These are phyloP conservation scores for Exophiala sp. DNA, from an alignment of 2,329 filamentous ascomycete species.

Conservation along the genomic window DNA sequence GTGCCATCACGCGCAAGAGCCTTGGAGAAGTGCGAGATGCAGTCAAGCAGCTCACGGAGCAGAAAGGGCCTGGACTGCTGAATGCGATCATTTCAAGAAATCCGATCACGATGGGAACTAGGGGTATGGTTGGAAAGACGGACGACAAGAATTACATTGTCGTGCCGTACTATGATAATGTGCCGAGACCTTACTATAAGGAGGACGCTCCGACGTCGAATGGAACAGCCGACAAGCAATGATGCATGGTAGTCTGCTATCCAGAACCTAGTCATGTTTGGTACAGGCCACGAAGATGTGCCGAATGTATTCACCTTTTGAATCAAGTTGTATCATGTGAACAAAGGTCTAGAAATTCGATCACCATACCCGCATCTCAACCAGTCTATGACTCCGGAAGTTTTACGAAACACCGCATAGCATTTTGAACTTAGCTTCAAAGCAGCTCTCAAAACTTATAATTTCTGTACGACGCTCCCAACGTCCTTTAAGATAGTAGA, in stretches of 20 bases:
- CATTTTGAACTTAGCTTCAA: too few relatives aligned
- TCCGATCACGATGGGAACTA: constrained; percentile 28
- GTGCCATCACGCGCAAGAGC: constrained; percentile 28
- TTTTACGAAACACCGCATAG: too few relatives aligned
- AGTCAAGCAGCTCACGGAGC: constrained; percentile 33
- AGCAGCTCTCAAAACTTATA: neutral
- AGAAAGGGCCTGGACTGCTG: constrained; percentile 35
- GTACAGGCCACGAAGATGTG: too few relatives aligned
- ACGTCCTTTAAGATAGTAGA: too few relatives aligned
- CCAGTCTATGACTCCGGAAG: too few relatives aligned
- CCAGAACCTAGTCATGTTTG: too few relatives aligned
- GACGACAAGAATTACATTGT: constrained; percentile 44
- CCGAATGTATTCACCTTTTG: too few relatives aligned
- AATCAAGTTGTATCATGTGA: too few relatives aligned
- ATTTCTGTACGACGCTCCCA: neutral
- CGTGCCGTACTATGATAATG: constrained; percentile 49
- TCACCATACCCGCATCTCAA: too few relatives aligned
- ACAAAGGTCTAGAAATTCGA: too few relatives aligned
- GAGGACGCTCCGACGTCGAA: neutral
- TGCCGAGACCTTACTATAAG: constrained; percentile 34
- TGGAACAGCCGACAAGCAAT: neutral
- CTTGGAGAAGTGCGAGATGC: constrained; percentile 32
- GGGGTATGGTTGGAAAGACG: constrained; percentile 42
- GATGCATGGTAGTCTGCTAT: neutral
- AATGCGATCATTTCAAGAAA: constrained; percentile 42